Evolutionary conservation across 2,329 filamentous ascomycete genomes (phyloP).

Genomic region (Aureobasidium sp.): DNA sequence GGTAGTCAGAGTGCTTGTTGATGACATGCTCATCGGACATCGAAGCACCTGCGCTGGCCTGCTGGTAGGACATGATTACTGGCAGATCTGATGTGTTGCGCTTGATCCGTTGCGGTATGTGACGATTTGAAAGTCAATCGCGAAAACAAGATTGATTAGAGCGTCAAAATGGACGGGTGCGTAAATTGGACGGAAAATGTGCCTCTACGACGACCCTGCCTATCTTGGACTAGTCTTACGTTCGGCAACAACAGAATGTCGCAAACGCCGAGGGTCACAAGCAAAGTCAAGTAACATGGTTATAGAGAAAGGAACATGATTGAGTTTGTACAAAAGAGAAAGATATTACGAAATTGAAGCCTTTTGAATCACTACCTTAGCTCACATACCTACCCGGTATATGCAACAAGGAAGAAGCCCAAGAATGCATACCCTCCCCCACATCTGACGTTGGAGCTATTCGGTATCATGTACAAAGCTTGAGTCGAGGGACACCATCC

Average conservation of each 20-base stretch:
- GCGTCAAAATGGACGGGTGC: background rate
- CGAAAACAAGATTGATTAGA: background rate
- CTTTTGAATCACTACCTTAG: background rate
- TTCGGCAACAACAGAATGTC: background rate
- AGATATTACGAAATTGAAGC: background rate
- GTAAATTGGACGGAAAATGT: background rate
- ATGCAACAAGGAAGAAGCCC: background rate
- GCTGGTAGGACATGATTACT: background rate
- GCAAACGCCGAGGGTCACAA: background rate
- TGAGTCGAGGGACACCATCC: background rate
- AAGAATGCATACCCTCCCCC: background rate
- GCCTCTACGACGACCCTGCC: background rate
- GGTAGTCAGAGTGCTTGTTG: background rate
- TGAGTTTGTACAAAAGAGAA: background rate
- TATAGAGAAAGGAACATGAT: background rate
- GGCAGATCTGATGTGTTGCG: background rate
- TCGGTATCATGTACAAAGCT: background rate
- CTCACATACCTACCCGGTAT: background rate
- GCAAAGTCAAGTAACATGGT: background rate
- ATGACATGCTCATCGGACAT: background rate
- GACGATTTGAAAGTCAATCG: background rate
- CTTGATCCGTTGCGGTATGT: background rate
- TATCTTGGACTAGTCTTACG: background rate
- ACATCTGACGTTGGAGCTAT: conserved; percentile 2
- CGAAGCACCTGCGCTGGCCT: background rate